These are phyloP conservation scores for Gelatoporia subvermispora DNA, from an alignment of 768 basidiomycete species.

Conservation along the genomic window DNA sequence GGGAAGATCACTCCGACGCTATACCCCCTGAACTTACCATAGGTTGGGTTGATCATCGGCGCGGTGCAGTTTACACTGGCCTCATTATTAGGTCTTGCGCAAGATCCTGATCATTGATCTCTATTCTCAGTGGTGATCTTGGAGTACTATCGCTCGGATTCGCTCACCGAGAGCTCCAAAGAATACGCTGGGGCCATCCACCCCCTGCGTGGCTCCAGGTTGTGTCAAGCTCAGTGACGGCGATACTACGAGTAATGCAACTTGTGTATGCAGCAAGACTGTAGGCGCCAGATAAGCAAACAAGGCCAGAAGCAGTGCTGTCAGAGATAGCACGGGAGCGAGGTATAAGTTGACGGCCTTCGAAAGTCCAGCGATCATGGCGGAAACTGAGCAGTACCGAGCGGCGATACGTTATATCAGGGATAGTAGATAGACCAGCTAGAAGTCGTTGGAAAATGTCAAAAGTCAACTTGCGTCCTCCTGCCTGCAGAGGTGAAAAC, in stretches of 20 bases:
- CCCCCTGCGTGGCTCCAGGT: slow-evolving; percentile 17
- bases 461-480: slow-evolving; percentile 6
- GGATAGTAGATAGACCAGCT: slow-evolving; percentile 1
- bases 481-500: slow-evolving; percentile 14
- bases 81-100: slow-evolving; percentile 45
- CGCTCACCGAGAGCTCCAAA: slow-evolving; percentile 58
- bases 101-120: slow-evolving; percentile 57
- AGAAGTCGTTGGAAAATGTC: neutral
- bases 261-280: slow-evolving; percentile 52
- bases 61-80: slow-evolving; percentile 51
- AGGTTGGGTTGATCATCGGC: slow-evolving; percentile 51
- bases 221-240: slow-evolving; percentile 45
- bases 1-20: too few species aligned
- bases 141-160: neutral
- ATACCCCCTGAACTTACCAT: too few species aligned
- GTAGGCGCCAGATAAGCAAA: slow-evolving; percentile 68
- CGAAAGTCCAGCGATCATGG: slow-evolving; percentile 68
- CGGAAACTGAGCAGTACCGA: neutral
- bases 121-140: too few species aligned
- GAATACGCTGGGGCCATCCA: slow-evolving; percentile 68
- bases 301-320: slow-evolving; percentile 59
- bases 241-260: slow-evolving; percentile 59
- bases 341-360: slow-evolving; percentile 66
- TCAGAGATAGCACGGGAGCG: slow-evolving; percentile 59
- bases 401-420: neutral